Conservation (phyloP, 768 basidiomycete species). For the Botryobasidium botryosum region DNA sequence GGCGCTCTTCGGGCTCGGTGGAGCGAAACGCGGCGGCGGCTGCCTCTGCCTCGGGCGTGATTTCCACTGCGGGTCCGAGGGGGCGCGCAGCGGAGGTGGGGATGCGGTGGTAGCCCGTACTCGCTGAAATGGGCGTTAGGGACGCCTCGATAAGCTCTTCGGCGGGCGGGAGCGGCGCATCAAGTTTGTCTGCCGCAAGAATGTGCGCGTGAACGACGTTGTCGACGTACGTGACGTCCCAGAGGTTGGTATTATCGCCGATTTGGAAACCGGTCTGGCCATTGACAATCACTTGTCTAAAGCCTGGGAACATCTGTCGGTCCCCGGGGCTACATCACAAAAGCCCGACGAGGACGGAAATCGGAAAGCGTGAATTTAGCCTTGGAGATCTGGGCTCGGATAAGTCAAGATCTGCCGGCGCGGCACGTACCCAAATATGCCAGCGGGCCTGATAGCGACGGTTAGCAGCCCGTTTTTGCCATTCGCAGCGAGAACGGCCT, state of each 20-base stretch:
- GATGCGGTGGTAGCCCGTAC: conserved; percentile 44
- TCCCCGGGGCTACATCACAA: conserved; percentile 62
- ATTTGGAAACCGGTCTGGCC: conserved; percentile 86
- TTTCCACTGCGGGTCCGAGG: conserved; percentile 61
- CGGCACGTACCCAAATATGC: conserved; percentile 75
- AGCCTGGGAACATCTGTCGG: conserved; percentile 64
- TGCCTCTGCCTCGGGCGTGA: conserved; percentile 37
- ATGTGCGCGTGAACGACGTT: conserved; percentile 92
- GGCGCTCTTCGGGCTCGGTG: conserved; percentile 25
- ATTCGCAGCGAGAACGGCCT: conserved; percentile 69
- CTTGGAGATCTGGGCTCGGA: too few relatives aligned
- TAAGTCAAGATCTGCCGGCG: background rate
- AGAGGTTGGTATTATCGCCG: conserved; percentile 82
- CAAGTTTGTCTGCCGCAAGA: conserved; percentile 77
- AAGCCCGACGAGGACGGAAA: background rate
- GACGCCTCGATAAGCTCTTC: conserved; percentile 23
- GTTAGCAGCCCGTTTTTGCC: conserved; percentile 71
- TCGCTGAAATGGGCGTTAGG: conserved; percentile 43
- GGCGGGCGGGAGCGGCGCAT: conserved; percentile 30
- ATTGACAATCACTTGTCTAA: conserved; percentile 60
- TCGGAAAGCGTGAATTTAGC: background rate
- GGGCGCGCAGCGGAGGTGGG: conserved; percentile 73
- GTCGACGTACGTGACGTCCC: conserved; percentile 93
- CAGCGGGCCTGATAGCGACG: conserved; percentile 79
- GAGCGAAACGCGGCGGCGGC: conserved; percentile 41